A percentile compares a stretch with the other conserved stretches of the same genome.
phyloP scores from a whole-genome alignment of 139 green algal species.

The Diplosphaera chodatii region DNA sequence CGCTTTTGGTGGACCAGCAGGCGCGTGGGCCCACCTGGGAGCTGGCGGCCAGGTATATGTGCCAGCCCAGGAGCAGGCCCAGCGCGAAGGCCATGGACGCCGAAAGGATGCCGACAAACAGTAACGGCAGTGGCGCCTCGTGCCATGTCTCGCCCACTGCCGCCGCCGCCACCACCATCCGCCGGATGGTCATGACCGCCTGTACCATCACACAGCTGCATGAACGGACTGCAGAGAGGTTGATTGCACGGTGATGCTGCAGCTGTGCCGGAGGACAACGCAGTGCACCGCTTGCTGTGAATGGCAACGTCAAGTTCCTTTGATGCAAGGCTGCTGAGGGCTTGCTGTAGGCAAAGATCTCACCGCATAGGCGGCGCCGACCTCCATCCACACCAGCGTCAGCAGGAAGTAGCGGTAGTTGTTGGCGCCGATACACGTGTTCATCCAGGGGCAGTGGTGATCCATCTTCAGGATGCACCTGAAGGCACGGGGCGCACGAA shows the following conservation, averaged over 20 bases:
- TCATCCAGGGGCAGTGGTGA: slow-evolving; percentile 45
- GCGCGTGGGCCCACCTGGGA: no score
- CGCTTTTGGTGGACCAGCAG: no score
- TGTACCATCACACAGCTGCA: background rate
- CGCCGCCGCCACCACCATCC: background rate
- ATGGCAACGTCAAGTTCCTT: no score
- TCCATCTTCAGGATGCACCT: slow-evolving; percentile 33
- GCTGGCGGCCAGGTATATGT: slow-evolving; percentile 29
- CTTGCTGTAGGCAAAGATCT: no score
- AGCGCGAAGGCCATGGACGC: background rate
- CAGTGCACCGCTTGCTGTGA: no score
- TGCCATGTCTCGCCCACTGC: no score
- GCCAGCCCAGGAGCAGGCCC: slow-evolving; percentile 19
- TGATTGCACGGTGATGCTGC: background rate
- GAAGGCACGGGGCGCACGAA: no score
- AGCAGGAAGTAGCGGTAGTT: slow-evolving; percentile 59
- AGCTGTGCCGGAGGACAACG: no score
- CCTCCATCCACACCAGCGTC: slow-evolving; percentile 8
- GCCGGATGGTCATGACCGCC: background rate
- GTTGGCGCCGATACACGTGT: slow-evolving; percentile 39
- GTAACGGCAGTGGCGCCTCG: background rate
- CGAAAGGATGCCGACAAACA: background rate
- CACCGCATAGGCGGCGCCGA: slow-evolving; percentile 18
- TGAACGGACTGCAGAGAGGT: no score
- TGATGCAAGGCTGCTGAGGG: no score